Base-by-base conservation (phyloP, 2,329 filamentous ascomycete species). In the Sclerotinia nivalis region DNA sequence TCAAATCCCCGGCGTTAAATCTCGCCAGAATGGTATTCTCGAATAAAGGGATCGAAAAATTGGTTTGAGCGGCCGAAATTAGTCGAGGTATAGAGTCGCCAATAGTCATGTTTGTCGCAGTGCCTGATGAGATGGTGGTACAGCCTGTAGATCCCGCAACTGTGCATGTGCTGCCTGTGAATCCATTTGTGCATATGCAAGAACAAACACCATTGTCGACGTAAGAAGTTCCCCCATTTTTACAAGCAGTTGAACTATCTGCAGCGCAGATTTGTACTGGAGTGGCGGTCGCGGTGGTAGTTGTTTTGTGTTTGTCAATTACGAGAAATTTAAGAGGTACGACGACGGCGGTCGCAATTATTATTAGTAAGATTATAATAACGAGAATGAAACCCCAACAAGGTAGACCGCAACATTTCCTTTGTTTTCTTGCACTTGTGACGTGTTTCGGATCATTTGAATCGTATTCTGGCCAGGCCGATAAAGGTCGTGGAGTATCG, bases 111-210 rank as follows among this genome's bases (percentile, higher is more conserved):
- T 95, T 90, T 69, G 77, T 79, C 9, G 61, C 54, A 54, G 74
- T 73, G 9, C 74, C 77, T 55, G 82, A 81, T 34, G 83, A 77
- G 2, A 83, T 84, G 0, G 85, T 88, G 9, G 85, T 84, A 75
- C 89, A 92, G 60, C 83, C 84, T 1, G 81, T 81, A 34, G 84
- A 81, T 69, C 85, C 84, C 20, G 82, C 80, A 20, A 80, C 81
- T 2, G 80, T 83, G 76, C 90, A 92, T 22, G 82, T 84, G 1
- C 81, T 81, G 31, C 90, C 90, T 0, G 91, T 94, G 78, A 95
- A 98, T 1, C 94, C 93, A 75, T 96, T 93, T 31, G 90, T 88
- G 80, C 95, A 99, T 56, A 97, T 88, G 78, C 95, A 99, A 18
- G 90, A 90, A 81, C 95, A 98, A 28, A 86, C 82, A 4, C 87